Percentiles rank a stretch among this genome's conserved stretches.
These are phyloP conservation scores for Echeveria elegans DNA, from an alignment of 164 flowering plant species.

Conservation along the genomic window DNA sequence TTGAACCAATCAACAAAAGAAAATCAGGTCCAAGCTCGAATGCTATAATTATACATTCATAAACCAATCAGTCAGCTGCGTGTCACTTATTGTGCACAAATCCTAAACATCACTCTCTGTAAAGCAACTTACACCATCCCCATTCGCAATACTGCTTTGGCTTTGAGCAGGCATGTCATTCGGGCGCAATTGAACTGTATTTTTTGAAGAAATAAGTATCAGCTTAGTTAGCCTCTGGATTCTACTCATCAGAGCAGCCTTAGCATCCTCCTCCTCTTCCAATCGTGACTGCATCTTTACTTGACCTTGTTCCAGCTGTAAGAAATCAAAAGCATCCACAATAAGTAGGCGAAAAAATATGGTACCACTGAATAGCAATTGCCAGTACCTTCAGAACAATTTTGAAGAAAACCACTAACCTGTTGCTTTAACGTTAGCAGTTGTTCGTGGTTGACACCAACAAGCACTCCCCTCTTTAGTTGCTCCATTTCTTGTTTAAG, in stretches of 20 bases:
- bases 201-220: constrained; percentile 81
- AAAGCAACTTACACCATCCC: constrained; percentile 62
- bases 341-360: background rate
- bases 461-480: constrained; percentile 53
- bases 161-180: constrained; percentile 35
- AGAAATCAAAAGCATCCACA: constrained; percentile 6
- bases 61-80: background rate
- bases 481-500: constrained; percentile 70
- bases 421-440: constrained; percentile 66
- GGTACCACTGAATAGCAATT: background rate
- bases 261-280: constrained; percentile 90
- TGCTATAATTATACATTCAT: background rate
- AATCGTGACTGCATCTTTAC: constrained; percentile 72
- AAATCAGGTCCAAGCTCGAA: background rate
- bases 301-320: constrained; percentile 80
- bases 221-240: constrained; percentile 82
- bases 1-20: constrained; percentile 9
- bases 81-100: too few species aligned
- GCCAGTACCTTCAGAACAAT: background rate
- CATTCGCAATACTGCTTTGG: constrained; percentile 67
- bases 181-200: constrained; percentile 35
- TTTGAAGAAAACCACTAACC: constrained; percentile 27
- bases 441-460: constrained; percentile 52
- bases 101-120: too few species aligned
- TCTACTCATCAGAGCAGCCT: constrained; percentile 86